phyloP scores from a whole-genome alignment of 495 filamentous ascomycete species.

The Neurospora intermedia region DNA sequence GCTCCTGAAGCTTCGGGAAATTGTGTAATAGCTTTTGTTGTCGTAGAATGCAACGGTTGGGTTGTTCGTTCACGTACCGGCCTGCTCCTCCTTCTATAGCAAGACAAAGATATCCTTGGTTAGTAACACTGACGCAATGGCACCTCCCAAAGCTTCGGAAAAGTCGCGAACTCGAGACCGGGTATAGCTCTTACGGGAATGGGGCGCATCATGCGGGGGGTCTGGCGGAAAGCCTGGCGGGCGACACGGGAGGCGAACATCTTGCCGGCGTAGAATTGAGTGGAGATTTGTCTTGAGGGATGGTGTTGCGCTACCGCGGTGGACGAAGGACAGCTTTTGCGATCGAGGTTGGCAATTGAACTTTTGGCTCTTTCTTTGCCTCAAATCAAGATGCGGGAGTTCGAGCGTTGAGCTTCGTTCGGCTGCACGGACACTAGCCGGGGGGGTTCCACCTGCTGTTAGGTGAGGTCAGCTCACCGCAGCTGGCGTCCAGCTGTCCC shows the following conservation, averaged over 20 bases:
- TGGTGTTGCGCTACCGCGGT: slow-evolving; percentile 1
- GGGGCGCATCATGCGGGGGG: slow-evolving; percentile 58
- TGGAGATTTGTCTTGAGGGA: slow-evolving; percentile 18
- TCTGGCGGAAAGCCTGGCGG: slow-evolving; percentile 45
- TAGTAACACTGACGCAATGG: slow-evolving; percentile 16
- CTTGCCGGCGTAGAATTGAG: slow-evolving; percentile 21
- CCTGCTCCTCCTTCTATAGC: slow-evolving; percentile 69
- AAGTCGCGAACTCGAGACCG: background rate
- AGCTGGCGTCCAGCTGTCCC: background rate
- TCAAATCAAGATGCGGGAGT: slow-evolving; percentile 2
- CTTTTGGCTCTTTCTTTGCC: background rate
- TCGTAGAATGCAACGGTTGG: slow-evolving; percentile 7
- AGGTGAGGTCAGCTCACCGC: background rate
- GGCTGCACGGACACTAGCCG: background rate
- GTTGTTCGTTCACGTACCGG: slow-evolving; percentile 50
- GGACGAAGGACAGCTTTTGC: slow-evolving; percentile 1
- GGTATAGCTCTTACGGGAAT: slow-evolving; percentile 58
- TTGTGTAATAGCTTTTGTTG: slow-evolving; percentile 6
- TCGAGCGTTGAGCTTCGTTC: slow-evolving; percentile 4
- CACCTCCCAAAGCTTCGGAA: background rate
- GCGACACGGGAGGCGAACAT: slow-evolving; percentile 57
- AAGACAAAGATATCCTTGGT: slow-evolving; percentile 20
- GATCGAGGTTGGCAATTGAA: background rate
- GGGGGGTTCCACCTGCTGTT: background rate
- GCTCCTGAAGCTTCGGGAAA: background rate